phyloP scores from a whole-genome alignment of 495 filamentous ascomycete genomes.

The Penicillium bovifimosum region DNA sequence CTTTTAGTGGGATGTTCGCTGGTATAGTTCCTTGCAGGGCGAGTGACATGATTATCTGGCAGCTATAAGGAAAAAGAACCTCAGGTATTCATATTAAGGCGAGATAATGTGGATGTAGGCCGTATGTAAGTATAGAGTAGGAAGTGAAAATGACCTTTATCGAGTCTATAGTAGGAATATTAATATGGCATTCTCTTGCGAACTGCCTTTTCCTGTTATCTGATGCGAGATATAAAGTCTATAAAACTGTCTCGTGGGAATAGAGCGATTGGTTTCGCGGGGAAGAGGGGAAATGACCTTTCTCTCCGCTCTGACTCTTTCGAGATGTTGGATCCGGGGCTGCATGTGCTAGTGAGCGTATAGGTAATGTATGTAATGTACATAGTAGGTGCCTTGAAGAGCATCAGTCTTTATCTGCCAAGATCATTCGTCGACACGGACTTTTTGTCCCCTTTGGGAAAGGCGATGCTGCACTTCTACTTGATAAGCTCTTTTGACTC shows the following conservation, averaged over 20 bases:
- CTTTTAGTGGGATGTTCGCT: constrained; percentile 11
- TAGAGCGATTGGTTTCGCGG: background rate
- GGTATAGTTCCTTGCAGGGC: constrained; percentile 1
- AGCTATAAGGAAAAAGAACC: background rate
- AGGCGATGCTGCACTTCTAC: constrained; percentile 5
- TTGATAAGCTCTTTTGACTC: background rate
- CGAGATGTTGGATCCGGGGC: constrained; percentile 19
- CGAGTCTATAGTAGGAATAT: background rate
- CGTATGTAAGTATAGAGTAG: background rate
- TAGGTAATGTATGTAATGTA: background rate
- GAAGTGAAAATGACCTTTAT: background rate
- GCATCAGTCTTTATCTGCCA: constrained; percentile 6
- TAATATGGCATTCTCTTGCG: background rate
- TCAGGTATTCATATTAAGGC: background rate
- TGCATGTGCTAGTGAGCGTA: constrained; percentile 5
- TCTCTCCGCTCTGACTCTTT: constrained; percentile 5
- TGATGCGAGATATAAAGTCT: constrained; percentile 25
- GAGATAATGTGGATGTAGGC: background rate
- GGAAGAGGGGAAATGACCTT: background rate
- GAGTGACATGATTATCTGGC: background rate
- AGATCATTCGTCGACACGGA: constrained; percentile 14
- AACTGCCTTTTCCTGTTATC: constrained; percentile 28
- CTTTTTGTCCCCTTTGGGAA: constrained; percentile 23
- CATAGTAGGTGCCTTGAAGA: background rate
- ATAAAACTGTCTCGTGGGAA: background rate